A percentile compares a stretch with the other conserved stretches of the same genome.
Conservation (phyloP, 768 basidiomycete genomes). For the Tephrocybe sp. region DNA sequence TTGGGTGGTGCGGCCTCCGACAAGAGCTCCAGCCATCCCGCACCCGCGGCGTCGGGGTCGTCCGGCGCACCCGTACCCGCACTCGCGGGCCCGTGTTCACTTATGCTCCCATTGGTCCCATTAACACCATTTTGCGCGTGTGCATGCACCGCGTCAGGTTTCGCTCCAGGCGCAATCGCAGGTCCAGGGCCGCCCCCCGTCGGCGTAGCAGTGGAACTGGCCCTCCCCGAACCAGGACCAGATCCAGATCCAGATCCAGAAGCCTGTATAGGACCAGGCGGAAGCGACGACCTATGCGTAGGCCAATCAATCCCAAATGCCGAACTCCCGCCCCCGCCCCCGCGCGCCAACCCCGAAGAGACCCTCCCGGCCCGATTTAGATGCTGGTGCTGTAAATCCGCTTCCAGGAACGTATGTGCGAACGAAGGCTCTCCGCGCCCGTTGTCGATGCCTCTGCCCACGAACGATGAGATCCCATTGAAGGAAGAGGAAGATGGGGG, state of each 20-base stretch:
- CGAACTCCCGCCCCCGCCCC: conserved; percentile 4
- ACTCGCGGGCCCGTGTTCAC: too few species aligned
- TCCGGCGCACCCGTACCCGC: not conserved
- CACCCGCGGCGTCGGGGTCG: not conserved
- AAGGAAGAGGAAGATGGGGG: not conserved
- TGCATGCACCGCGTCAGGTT: not conserved
- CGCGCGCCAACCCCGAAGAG: not conserved
- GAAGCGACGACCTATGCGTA: not conserved
- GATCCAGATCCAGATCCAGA: too few species aligned
- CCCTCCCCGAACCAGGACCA: too few species aligned
- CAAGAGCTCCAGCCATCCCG: conserved; percentile 13
- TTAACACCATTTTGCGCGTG: too few species aligned
- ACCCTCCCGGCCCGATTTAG: too few species aligned
- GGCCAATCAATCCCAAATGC: conserved; percentile 18
- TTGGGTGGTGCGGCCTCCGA: not conserved
- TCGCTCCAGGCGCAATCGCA: not conserved
- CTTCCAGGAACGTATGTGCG: conserved; percentile 25
- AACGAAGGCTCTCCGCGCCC: conserved; percentile 18
- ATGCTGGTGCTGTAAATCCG: conserved; percentile 20
- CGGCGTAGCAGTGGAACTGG: too few species aligned
- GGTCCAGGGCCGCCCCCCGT: not conserved
- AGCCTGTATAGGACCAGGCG: not conserved
- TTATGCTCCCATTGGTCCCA: too few species aligned
- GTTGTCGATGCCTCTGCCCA: not conserved
- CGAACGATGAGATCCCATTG: conserved; percentile 1